Evolutionary conservation across 2,329 filamentous ascomycete species (phyloP), one percentile per base, ranked within the genome.

Genomic region (Pseudocercospora eumusae): DNA sequence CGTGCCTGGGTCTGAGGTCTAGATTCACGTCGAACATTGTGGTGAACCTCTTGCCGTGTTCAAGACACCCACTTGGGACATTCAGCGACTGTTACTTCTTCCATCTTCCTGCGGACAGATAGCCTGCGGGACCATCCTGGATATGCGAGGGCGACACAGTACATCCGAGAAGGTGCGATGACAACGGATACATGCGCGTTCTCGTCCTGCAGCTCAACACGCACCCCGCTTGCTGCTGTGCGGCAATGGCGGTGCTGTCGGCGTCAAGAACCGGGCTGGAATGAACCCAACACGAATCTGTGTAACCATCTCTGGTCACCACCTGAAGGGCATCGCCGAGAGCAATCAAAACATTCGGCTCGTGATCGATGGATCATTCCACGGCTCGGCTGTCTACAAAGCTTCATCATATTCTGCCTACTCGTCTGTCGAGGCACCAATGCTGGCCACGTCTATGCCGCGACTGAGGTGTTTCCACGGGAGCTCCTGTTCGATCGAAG

Each of bases 401-500:
- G 40, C 42, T 58, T 59, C 36, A 60, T 70, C 6, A 45, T 73
- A 31, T 61, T 67, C 61, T 64, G 63, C 52, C 45, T 72, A 50
- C 59, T 71, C 45, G 61, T 69, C 28, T 66, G 61, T 62, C 64
- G 58, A 61, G 62, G 59, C 31, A 66, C 65, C 45, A 49, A 60
- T 57, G 70, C 69, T 15, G 56, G 63, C 28, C 45, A 58, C 31
- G 40, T 65, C 28, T 61, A 67, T 55, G 62, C 58, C 28, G 64
- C 63, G 21, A 61, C 60, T 47, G 57, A 65, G 3, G 44, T 64
- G 25, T 61, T 63, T 4, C 62, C 58, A 8, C 50, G 54, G 20
- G 68, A 69, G 58, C 65, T 72, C 18, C 57, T 73, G 33, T 71
- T 69, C 64, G 72, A 74, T 61, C 61, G 63, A 53, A 68, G 70